Base-by-base conservation (phyloP, 2,329 filamentous ascomycete genomes). In the Davidsoniella australis region DNA sequence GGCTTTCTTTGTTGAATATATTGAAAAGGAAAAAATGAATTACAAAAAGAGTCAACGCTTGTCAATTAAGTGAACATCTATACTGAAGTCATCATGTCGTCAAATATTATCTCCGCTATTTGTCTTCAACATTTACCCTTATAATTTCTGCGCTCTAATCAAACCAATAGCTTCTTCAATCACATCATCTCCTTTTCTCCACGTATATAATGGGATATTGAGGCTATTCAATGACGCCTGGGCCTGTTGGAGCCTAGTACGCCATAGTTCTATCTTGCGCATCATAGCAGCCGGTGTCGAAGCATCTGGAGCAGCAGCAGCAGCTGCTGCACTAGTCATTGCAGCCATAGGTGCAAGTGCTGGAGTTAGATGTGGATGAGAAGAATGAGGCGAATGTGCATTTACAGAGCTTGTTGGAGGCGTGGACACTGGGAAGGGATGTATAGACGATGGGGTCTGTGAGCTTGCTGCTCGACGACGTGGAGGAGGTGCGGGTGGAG, bases 151-250 rank as follows among this genome's bases (percentile, higher is more conserved):
- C 12, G 29, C 12, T 18, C 29, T 49, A 5, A 52, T 40, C 33
- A 52, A 41, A 12, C 69, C 73, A 48, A 78, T 68, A 2, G 81
- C 78, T 61, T 84, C 80, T 1, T 68, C 68, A 50, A 76, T 68
- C 6, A 85, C 80, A 64, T 91, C 85, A 24, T 70, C 68, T 0
- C 85, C 85, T 9, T 72, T 73, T 40, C 81, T 70, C 85, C 85
- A 91, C 17, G 74, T 85, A 54, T 82, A 76, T 36, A 91, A 60
- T 55, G 72, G 66, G 1, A 91, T 80, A 3, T 80, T 80, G 38
- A 78, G 67, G 4, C 68, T 65, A n/a, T 75, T 73, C 26, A 85
- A 66, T 9, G 64, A 60, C 14, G 71, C 61, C 8, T 51, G 48
- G 5, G 54, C 54, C 7, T 52, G 41, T 16, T 45, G 36, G 2